A percentile compares a stretch with the other conserved stretches of the same genome.
Conservation (phyloP, 2,329 filamentous ascomycete species). For the Aspergillus sojae region DNA sequence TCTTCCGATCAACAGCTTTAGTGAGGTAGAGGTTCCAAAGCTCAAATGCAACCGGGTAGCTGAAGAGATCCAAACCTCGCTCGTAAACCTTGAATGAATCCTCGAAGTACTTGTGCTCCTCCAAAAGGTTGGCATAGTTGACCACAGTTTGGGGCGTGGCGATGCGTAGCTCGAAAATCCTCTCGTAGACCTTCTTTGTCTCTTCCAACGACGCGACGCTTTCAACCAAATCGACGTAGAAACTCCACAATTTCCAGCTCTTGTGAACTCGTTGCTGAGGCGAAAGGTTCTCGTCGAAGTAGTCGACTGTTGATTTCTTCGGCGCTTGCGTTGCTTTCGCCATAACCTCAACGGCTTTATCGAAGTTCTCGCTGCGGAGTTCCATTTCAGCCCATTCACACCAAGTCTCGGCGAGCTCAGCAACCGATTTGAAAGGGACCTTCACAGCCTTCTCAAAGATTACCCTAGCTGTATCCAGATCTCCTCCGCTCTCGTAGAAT, state of each 20-base stretch:
- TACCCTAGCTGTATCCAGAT: constrained; percentile 79
- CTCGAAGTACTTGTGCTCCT: constrained; percentile 93
- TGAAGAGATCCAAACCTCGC: constrained; percentile 95
- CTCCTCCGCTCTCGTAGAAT: constrained; percentile 88
- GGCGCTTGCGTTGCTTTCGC: constrained; percentile 96
- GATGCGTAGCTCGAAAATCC: constrained; percentile 97
- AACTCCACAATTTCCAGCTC: constrained; percentile 99
- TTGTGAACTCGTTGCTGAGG: constrained; percentile 98
- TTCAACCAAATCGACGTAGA: constrained; percentile 97
- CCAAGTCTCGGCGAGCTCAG: constrained; percentile 96
- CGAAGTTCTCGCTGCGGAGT: constrained; percentile 91
- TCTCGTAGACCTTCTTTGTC: constrained; percentile 90
- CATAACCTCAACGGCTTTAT: constrained; percentile 93
- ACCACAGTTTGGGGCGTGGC: constrained; percentile 97
- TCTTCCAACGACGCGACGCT: constrained; percentile 89
- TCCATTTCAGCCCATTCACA: constrained; percentile 99
- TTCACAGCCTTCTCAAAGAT: constrained; percentile 99
- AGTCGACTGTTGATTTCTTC: constrained; percentile 97
- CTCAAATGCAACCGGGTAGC: constrained; percentile 96
- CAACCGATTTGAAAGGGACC: constrained; percentile 96
- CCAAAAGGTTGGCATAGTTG: constrained; percentile 94
- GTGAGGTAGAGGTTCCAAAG: constrained; percentile 98
- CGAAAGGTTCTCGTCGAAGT: constrained; percentile 91
- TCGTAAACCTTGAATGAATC: constrained; percentile 99
- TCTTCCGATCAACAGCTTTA: constrained; percentile 94